These are phyloP conservation scores for Hanseniaspora mollemarum DNA, from an alignment of 805 yeast genomes.

Conservation along the genomic window DNA sequence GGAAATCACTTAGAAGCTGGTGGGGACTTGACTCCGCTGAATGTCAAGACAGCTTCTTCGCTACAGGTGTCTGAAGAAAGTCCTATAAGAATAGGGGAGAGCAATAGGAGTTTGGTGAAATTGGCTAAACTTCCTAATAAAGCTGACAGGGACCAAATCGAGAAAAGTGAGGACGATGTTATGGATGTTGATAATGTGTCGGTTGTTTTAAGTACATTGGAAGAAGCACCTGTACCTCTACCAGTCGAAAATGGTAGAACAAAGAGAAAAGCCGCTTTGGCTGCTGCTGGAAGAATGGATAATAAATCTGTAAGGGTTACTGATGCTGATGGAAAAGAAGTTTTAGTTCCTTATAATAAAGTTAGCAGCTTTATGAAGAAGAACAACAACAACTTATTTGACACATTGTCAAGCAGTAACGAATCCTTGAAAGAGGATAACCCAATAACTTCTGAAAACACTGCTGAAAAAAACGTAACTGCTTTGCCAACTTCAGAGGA, in stretches of 20 bases:
- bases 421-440: not conserved
- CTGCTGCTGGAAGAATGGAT: constrained; percentile 21
- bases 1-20: constrained; percentile 5
- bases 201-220: constrained; percentile 15
- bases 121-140: constrained; percentile 27
- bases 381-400: constrained; percentile 13
- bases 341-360: constrained; percentile 4
- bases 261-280: constrained; percentile 14
- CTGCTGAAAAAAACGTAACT: too few species aligned
- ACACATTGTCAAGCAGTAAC: not conserved
- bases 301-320: constrained; percentile 23
- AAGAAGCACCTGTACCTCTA: constrained; percentile 14
- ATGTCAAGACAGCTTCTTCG: constrained; percentile 28
- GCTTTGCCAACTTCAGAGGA: not conserved
- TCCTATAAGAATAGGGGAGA: constrained; percentile 19
- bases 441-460: constrained; percentile 9
- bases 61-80: constrained; percentile 22
- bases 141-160: constrained; percentile 24
- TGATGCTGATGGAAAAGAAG: constrained; percentile 16
- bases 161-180: constrained; percentile 20
- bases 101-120: constrained; percentile 17
- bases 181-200: constrained; percentile 18
- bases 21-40: constrained; percentile 27
- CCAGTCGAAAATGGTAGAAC: not conserved
- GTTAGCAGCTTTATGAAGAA: constrained; percentile 16